phyloP scores from a whole-genome alignment of 768 basidiomycete genomes.

The Suillus paluster region DNA sequence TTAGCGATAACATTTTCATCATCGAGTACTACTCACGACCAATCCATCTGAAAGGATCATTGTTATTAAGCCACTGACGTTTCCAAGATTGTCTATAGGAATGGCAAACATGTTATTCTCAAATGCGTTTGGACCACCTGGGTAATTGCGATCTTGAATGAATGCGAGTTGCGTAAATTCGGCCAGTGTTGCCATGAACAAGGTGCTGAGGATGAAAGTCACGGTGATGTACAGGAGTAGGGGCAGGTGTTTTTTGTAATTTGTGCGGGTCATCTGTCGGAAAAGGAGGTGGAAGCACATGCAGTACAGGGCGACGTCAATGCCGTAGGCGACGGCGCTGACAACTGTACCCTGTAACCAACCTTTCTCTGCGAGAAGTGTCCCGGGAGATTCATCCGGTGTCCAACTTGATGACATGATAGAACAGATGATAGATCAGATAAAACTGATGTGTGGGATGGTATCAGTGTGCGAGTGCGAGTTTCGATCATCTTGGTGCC shows the following conservation, averaged over 20 bases:
- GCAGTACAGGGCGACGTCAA: slow-evolving; percentile 9
- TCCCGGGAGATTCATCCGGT: background rate
- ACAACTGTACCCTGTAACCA: slow-evolving; percentile 5
- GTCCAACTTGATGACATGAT: slow-evolving; percentile 5
- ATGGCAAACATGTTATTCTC: slow-evolving; percentile 24
- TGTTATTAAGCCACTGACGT: slow-evolving; percentile 15
- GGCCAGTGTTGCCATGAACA: slow-evolving; percentile 21
- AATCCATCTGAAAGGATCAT: slow-evolving; percentile 22
- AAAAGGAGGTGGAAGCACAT: slow-evolving; percentile 10
- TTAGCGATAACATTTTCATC: background rate
- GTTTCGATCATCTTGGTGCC: no score
- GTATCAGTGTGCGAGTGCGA: no score
- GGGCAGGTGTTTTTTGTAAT: background rate
- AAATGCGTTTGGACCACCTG: slow-evolving; percentile 34
- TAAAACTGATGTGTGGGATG: background rate
- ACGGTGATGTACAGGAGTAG: slow-evolving; percentile 9
- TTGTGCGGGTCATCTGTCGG: background rate
- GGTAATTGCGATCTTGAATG: slow-evolving; percentile 36
- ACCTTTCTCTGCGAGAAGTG: background rate
- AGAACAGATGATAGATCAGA: background rate
- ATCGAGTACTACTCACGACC: slow-evolving; percentile 14
- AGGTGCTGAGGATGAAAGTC: slow-evolving; percentile 22
- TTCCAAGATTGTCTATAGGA: slow-evolving; percentile 21
- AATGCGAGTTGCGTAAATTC: slow-evolving; percentile 33
- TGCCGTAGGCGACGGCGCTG: slow-evolving; percentile 18